Base-by-base conservation (phyloP, 768 basidiomycete species). In the Paxillus ammoniavirescens region DNA sequence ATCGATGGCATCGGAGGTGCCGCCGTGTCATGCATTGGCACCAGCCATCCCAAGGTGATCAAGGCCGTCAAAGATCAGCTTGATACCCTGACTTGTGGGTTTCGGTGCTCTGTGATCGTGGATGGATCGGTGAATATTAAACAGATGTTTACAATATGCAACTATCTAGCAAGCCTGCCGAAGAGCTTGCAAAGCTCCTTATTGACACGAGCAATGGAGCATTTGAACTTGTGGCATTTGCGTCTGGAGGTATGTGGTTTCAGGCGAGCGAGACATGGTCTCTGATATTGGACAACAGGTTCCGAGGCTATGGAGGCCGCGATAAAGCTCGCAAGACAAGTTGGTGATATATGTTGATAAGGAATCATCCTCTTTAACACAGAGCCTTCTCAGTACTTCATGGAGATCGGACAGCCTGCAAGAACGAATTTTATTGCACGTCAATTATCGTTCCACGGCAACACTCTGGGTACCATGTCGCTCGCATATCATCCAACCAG, bases 61-160 rank as follows among this genome's bases (percentile, higher is more conserved):
- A 73, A 84, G 63, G 88, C 88, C 2, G 76, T 93, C 50, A 89
- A 91, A 67, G 82, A 90, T 52, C 91, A 93, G 61, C 74, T 87
- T 15, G 89, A 91, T 69, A 83, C 82, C 60, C 72, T 93, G 40
- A 75, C 89, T 18, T 93, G 91, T 91, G 59, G 48, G 86, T 75
- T 4, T 33, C 0, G 12, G 33, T 42, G 50, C 14, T 17, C 35
- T 13, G 28, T 37, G 38, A 41, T 35, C 55, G 50, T 8, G 10
- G 14, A 40, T n/a, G 42, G 10, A 23, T 49, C 41, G 21, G 18
- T n/a, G 8, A 23, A 41, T 42, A 9, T 45, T 5, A 28, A 30
- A 31, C 48, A 92, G 91, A 93, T 78, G 86, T 91, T 5, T 94
- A 92, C 64, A 92, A 88, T 58, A 86, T 91, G 82, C 91, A 93